Evolutionary conservation across 106 monocot species (phyloP), one percentile per base, ranked within the genome.

Genomic region (Narthecium ossifragum): DNA sequence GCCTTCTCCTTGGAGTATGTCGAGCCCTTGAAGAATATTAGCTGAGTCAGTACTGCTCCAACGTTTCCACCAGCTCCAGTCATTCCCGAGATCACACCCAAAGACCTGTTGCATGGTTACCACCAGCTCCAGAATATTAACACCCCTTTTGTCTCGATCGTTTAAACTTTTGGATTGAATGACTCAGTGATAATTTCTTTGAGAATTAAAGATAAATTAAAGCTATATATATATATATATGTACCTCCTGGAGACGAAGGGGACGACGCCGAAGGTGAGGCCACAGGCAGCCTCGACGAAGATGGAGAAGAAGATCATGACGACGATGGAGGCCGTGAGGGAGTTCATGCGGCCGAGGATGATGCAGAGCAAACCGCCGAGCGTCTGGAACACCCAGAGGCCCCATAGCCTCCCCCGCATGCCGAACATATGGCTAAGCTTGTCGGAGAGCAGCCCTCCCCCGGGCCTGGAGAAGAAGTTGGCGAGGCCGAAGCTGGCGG

Each of bases 401-500:
- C 72, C 73, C 84, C 84, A 85, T 34, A 85, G 84, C 6, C 84
- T 63, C 0, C 48, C 84, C 2, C 84, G 71, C 84, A 85, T 85
- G 54, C 84, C 84, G 51, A 18, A 73, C 32, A 48, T 28, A 3
- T 39, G 33, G 2, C 79, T 75, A 15, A 57, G 60, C 1, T 40
- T 4, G 62, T 85, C 86, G 10, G 86, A 86, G 27, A 75, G 22
- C 52, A 57, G 32, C 0, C 86, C 86, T 2, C 86, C 86, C 20
- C 57, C n/a, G 21, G 86, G 86, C 7, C 86, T 61, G 28, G 86
- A 66, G 7, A 75, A 33, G 70, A 86, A 28, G 64, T 86, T 86
- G 17, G 86, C 73, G 74, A 86, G 69, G 31, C 86, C 86, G 61
- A 86, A 86, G 63, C 77, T 70, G 8, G 86, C 86, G 7, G 86